These are phyloP conservation scores for Yamadazyma siamensis DNA, from an alignment of 1,139 yeast species.

Conservation along the genomic window DNA sequence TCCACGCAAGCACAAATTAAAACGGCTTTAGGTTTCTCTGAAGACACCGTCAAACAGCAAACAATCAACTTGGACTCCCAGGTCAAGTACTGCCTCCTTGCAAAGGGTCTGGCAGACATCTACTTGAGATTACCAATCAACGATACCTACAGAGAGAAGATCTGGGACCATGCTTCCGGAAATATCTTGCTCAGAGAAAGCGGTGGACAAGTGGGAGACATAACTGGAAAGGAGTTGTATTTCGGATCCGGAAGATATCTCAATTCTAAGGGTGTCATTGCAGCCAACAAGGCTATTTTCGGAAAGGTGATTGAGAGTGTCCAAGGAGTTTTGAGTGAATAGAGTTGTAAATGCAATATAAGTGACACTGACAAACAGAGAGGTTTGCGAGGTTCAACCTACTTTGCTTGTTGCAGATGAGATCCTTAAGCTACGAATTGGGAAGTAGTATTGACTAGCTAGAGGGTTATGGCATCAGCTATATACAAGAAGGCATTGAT, in stretches of 20 bases:
- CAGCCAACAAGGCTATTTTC: constrained; percentile 69
- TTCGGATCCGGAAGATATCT: constrained; percentile 87
- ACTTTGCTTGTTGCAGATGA: too few relatives aligned
- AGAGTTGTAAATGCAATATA: too few relatives aligned
- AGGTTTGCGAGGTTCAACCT: too few relatives aligned
- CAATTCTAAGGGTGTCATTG: constrained; percentile 85
- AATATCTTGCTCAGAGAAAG: constrained; percentile 80
- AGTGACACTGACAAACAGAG: too few relatives aligned
- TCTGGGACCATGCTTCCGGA: constrained; percentile 99
- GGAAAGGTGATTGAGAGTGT: constrained; percentile 61
- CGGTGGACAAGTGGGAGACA: constrained; percentile 88
- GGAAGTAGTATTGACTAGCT: too few relatives aligned
- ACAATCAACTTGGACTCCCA: constrained; percentile 85
- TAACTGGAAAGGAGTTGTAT: constrained; percentile 67
- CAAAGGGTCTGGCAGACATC: constrained; percentile 90
- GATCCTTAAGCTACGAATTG: neutral
- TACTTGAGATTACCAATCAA: constrained; percentile 84
- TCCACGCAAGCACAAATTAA: constrained; percentile 82
- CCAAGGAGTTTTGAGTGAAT: constrained; percentile 17
- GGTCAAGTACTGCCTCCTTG: constrained; percentile 88
- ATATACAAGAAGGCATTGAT: neutral
- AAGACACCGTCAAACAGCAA: constrained; percentile 42
- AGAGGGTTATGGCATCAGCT: too few relatives aligned
- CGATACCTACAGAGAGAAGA: constrained; percentile 79
- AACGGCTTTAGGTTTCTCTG: constrained; percentile 44